Conservation (phyloP, 768 basidiomycete species). For the Termitomyces sp. region DNA sequence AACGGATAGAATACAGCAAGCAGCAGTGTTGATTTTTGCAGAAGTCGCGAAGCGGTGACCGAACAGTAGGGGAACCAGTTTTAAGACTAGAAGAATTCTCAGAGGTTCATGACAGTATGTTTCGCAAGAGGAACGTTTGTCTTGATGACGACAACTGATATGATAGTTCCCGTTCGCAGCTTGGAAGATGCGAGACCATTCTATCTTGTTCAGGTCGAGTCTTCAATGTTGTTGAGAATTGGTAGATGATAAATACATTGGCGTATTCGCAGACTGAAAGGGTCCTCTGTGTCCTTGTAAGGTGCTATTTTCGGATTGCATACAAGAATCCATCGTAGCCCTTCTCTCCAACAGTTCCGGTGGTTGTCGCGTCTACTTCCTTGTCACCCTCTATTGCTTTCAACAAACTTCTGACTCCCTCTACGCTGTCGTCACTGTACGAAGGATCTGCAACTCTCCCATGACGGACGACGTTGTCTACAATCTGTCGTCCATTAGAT, state of each 20-base stretch:
- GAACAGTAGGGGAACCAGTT: too few relatives aligned
- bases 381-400: conserved; percentile 40
- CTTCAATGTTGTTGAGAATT: too few relatives aligned
- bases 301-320: conserved; percentile 30
- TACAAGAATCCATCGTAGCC: conserved; percentile 52
- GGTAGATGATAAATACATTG: too few relatives aligned
- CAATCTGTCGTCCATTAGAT: conserved; percentile 31
- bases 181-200: too few relatives aligned
- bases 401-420: conserved; percentile 45
- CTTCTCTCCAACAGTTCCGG: conserved; percentile 44
- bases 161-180: too few relatives aligned
- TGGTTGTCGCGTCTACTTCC: conserved; percentile 46
- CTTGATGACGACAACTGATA: too few relatives aligned
- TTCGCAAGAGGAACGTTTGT: too few relatives aligned
- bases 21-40: too few relatives aligned
- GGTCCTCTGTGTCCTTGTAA: not conserved
- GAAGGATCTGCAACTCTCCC: conserved; percentile 40
- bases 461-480: conserved; percentile 56
- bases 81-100: too few relatives aligned
- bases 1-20: not conserved
- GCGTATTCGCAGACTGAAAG: not conserved
- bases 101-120: too few relatives aligned
- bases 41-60: too few relatives aligned
- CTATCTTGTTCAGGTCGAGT: too few relatives aligned
- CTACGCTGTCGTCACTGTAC: conserved; percentile 25